phyloP scores from a whole-genome alignment of 2,329 filamentous ascomycete species.

The Phialocephala subalpina region DNA sequence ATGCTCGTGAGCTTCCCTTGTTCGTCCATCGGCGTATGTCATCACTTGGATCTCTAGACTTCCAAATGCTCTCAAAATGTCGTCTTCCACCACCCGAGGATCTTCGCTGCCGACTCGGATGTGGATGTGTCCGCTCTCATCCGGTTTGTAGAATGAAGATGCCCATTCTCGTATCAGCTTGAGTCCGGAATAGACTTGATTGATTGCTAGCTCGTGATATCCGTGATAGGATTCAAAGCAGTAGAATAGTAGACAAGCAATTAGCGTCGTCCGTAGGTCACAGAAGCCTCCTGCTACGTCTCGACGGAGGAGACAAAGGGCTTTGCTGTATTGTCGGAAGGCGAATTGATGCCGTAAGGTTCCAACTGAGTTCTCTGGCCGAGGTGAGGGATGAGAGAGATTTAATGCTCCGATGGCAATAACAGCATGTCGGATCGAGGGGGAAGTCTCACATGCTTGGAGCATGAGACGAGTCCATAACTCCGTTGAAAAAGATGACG shows the following conservation, averaged over 20 bases:
- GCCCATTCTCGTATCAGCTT: conserved; percentile 34
- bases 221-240: conserved; percentile 36
- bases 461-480: conserved; percentile 31
- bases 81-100: conserved; percentile 27
- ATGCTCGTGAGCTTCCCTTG: conserved; percentile 30
- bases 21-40: conserved; percentile 31
- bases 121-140: conserved; percentile 12
- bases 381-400: conserved; percentile 18
- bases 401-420: conserved; percentile 30
- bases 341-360: conserved; percentile 33
- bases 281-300: conserved; percentile 30
- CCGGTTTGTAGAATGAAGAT: conserved; percentile 20
- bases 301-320: conserved; percentile 29
- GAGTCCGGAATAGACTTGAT: conserved; percentile 29
- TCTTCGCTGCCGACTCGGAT: conserved; percentile 24
- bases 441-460: conserved; percentile 31
- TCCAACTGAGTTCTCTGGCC: conserved; percentile 29
- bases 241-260: conserved; percentile 33
- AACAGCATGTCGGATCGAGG: conserved; percentile 30
- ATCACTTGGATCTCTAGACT: conserved; percentile 32
- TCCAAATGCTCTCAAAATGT: conserved; percentile 31
- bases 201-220: conserved; percentile 28
- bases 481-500: conserved; percentile 20
- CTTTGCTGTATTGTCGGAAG: conserved; percentile 35
- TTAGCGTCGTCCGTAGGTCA: conserved; percentile 32